A percentile compares a stretch with the other conserved stretches of the same genome.
Conservation (phyloP, 1,284 basidiomycete genomes). For the Athelia sp. region DNA sequence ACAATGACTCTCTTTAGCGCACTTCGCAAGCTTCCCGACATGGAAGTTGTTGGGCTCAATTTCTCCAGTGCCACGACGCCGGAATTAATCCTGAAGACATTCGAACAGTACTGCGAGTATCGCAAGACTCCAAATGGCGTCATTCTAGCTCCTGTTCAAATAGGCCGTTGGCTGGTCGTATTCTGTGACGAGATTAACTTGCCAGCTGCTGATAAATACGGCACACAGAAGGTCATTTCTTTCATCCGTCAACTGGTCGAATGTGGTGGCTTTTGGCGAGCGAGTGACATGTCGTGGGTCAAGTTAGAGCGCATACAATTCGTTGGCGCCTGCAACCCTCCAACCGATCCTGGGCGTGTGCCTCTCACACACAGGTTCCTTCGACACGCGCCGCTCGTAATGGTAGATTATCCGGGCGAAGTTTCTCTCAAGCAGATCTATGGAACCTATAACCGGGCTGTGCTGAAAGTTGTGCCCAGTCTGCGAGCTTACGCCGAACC, state of each 20-base stretch:
- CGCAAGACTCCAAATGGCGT: conserved; percentile 97
- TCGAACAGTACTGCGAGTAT: conserved; percentile 99
- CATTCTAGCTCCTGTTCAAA: conserved; percentile 89
- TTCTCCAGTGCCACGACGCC: conserved; percentile 99
- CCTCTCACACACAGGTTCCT: conserved; percentile 96
- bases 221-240: conserved; percentile 97
- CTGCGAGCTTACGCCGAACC: conserved; percentile 92
- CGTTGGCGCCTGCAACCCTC: conserved; percentile 98
- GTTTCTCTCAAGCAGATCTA: conserved; percentile 98
- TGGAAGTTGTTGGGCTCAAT: conserved; percentile 99
- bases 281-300: conserved; percentile 96
- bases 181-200: conserved; percentile 99
- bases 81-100: conserved; percentile 97
- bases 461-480: conserved; percentile 94
- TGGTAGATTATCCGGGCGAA: conserved; percentile 99
- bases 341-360: conserved; percentile 99
- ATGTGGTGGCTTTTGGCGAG: conserved; percentile 92
- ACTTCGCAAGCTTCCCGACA: conserved; percentile 93
- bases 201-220: conserved; percentile 96
- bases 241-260: conserved; percentile 98
- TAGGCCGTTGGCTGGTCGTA: conserved; percentile 96
- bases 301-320: conserved; percentile 98
- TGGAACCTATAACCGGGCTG: conserved; percentile 95
- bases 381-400: conserved; percentile 96
- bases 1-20: conserved; percentile 99